Percentiles rank a stretch among this genome's conserved stretches.
Conservation (phyloP, 306 rosid genomes). For the Sophora flavescens region DNA sequence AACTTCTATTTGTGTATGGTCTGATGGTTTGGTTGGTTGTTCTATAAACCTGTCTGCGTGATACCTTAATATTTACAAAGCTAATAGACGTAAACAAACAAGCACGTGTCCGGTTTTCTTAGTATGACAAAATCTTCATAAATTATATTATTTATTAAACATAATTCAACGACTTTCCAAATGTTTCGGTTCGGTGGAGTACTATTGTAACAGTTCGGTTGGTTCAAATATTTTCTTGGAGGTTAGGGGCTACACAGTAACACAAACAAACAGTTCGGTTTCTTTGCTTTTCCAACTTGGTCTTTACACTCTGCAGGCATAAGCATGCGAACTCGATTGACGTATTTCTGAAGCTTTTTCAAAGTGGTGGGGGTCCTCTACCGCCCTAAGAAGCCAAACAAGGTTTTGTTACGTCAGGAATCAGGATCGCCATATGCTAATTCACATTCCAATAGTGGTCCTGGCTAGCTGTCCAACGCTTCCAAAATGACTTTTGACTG, state of each 20-base stretch:
- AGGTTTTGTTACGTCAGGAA: constrained; percentile 30
- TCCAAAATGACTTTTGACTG: neutral
- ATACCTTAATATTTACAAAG: neutral
- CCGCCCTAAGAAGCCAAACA: neutral
- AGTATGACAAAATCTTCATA: neutral
- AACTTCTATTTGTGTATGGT: constrained; percentile 17
- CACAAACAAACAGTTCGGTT: neutral
- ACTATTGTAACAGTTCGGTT: neutral
- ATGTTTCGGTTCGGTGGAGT: neutral
- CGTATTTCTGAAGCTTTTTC: constrained; percentile 28
- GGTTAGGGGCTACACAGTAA: too few species aligned
- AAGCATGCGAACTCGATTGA: constrained; percentile 12
- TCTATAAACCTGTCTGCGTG: neutral
- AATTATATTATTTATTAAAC: too few species aligned
- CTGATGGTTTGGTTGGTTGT: neutral
- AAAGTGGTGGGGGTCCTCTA: constrained; percentile 32
- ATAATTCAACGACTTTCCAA: too few species aligned
- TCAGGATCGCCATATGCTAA: neutral
- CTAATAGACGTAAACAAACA: neutral
- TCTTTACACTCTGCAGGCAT: neutral
- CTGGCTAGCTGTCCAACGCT: neutral
- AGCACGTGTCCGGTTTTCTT: neutral
- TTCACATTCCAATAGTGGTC: constrained; percentile 21
- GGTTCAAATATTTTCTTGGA: too few species aligned
- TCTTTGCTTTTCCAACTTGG: neutral